phyloP scores from a whole-genome alignment of 1,284 basidiomycete species.

The Ustilago crameri region DNA sequence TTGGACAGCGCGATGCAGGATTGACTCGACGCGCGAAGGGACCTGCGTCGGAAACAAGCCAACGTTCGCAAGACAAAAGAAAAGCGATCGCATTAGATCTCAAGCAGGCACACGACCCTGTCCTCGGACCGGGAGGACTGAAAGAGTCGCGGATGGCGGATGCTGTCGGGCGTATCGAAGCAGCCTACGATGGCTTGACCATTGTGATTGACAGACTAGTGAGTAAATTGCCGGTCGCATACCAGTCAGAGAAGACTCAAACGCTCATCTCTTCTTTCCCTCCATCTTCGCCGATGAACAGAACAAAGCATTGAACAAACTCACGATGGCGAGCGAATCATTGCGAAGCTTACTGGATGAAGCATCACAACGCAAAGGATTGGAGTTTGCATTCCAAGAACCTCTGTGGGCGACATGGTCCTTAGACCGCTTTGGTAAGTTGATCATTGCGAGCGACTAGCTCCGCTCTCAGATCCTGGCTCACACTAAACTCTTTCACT shows the following conservation, averaged over 20 bases:
- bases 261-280: not conserved
- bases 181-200: slow-evolving; percentile 28
- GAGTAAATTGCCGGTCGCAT: slow-evolving; percentile 8
- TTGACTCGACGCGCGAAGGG: slow-evolving; percentile 23
- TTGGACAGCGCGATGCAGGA: slow-evolving; percentile 19
- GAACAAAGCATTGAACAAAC: slow-evolving; percentile 40
- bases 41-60: slow-evolving; percentile 1
- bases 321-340: slow-evolving; percentile 41
- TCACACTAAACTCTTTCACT: not conserved
- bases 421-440: slow-evolving; percentile 56
- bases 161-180: slow-evolving; percentile 31
- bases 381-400: slow-evolving; percentile 46
- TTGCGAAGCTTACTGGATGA: slow-evolving; percentile 42
- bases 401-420: slow-evolving; percentile 63
- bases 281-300: slow-evolving; percentile 2
- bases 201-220: slow-evolving; percentile 43
- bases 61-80: slow-evolving; percentile 21
- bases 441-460: no score
- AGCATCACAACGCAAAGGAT: slow-evolving; percentile 39
- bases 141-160: slow-evolving; percentile 37
- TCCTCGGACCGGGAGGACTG: slow-evolving; percentile 29
- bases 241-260: not conserved
- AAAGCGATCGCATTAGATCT: slow-evolving; percentile 23
- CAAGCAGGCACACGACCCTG: slow-evolving; percentile 29
- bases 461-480: not conserved